Conservation (phyloP, 1,139 yeast species). For the Pichia sp. region DNA sequence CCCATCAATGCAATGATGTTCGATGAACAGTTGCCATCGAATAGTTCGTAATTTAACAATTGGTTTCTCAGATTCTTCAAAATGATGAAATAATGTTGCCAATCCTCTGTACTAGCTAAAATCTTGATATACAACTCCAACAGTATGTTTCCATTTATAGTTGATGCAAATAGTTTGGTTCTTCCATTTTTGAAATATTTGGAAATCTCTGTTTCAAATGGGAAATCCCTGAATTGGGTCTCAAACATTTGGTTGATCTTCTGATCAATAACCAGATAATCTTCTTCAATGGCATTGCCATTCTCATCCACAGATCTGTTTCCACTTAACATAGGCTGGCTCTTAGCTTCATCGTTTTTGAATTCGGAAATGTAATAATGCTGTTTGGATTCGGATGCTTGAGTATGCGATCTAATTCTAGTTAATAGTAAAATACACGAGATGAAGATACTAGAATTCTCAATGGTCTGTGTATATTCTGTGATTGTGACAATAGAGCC, state of each 20-base stretch:
- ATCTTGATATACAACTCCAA: constrained; percentile 48
- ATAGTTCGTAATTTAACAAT: constrained; percentile 59
- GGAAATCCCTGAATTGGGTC: not conserved
- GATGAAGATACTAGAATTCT: not conserved
- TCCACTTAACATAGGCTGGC: not conserved
- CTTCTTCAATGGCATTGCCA: not conserved
- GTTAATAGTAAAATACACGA: not conserved
- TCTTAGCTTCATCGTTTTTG: not conserved
- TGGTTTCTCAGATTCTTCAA: constrained; percentile 76
- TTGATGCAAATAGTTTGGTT: not conserved
- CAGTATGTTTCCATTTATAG: not conserved
- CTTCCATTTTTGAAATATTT: constrained; percentile 2
- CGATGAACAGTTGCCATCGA: constrained; percentile 40
- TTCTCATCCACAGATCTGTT: not conserved
- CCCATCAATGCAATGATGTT: constrained; percentile 47
- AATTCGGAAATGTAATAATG: not conserved
- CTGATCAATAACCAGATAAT: not conserved
- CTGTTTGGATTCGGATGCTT: not conserved
- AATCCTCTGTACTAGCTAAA: constrained; percentile 54
- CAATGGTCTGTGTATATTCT: not conserved
- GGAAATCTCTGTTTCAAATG: not conserved
- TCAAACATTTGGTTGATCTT: not conserved
- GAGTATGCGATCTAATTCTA: not conserved
- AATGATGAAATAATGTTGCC: constrained; percentile 70
- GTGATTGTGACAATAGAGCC: not conserved